Base-by-base conservation (phyloP, 2,329 filamentous ascomycete genomes). In the Trematosphaeria pertusa region DNA sequence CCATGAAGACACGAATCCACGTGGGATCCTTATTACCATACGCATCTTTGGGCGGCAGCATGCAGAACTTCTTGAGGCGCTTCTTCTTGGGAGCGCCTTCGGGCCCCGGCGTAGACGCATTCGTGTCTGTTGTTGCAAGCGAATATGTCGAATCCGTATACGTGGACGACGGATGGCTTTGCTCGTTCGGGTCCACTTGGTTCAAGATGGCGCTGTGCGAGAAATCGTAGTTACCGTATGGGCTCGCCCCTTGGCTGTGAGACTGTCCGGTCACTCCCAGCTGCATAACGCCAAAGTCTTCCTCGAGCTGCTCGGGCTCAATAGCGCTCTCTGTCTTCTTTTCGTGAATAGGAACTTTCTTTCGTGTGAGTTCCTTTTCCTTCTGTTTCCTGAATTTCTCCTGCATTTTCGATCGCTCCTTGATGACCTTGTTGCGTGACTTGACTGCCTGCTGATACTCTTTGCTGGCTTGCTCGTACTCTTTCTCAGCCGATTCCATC, bases 1-100 rank as follows among this genome's bases (percentile, higher is more conserved):
- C 81, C 88, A 97, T 94, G 61, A 85, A 86, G 2, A 96, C 82
- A 34, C 86, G 79, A 1, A 91, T 76, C 91, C 92, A 96, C 12
- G 86, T 83, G 4, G 81, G 75, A 66, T 96, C 90, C 33, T 78
- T 74, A 49, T 78, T 75, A 5, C 84, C 85, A 41, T 78, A 77
- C 15, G 77, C 72, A 40, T 81, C 76, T 38, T 77, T 77, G 0
- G 88, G 74, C 1, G 82, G 90, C 3, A 93, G 73, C 58, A 86
- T 84, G 73, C 91, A 94, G 70, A 97, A 96, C 62, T 89, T 93
- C 48, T 84, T 82, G 39, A 87, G 79, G 59, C 86, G 87, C 35
- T 70, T 67, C 20, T 59, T 70, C 56, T 73, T 75, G 22, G 66
- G 43, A 61, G 62, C 26, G 4, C 26, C 19, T 10, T 47, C 49